Conservation (phyloP, 495 filamentous ascomycete genomes). For the Xylaria sp. region DNA sequence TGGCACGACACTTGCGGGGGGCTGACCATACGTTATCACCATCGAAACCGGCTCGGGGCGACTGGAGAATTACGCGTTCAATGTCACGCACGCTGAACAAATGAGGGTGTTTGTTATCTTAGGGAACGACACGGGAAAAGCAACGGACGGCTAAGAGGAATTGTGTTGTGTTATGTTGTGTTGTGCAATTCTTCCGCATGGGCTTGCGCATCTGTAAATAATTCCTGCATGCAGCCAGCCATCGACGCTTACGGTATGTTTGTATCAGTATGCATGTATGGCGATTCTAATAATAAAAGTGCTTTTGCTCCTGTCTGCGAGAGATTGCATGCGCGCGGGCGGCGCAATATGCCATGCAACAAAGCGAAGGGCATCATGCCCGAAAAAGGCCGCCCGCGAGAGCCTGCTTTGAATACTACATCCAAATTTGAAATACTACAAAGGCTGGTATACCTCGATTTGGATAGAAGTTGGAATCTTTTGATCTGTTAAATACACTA, state of each 20-base stretch:
- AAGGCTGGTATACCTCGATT: background rate
- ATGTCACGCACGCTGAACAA: constrained; percentile 6
- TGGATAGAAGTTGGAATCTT: background rate
- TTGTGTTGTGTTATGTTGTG: too few relatives aligned
- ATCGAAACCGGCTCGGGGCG: background rate
- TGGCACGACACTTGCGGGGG: constrained; percentile 7
- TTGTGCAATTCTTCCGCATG: background rate
- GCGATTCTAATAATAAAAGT: constrained; percentile 26
- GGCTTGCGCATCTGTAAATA: constrained; percentile 10
- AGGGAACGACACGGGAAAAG: constrained; percentile 5
- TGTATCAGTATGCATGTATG: background rate
- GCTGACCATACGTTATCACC: constrained; percentile 6
- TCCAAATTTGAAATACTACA: background rate
- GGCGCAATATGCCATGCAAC: constrained; percentile 3
- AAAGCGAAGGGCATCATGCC: background rate
- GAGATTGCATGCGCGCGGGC: constrained; percentile 8
- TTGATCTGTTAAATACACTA: background rate
- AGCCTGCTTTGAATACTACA: background rate
- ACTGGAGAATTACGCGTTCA: constrained; percentile 23
- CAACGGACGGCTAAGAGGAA: background rate
- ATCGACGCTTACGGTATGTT: constrained; percentile 14
- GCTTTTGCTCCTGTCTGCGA: background rate
- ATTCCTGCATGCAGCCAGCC: constrained; percentile 17
- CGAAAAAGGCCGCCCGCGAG: background rate
- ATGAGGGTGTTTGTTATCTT: constrained; percentile 2